These are phyloP conservation scores for Melampsora larici-populina DNA, from an alignment of 1,284 basidiomycete genomes.

Conservation along the genomic window DNA sequence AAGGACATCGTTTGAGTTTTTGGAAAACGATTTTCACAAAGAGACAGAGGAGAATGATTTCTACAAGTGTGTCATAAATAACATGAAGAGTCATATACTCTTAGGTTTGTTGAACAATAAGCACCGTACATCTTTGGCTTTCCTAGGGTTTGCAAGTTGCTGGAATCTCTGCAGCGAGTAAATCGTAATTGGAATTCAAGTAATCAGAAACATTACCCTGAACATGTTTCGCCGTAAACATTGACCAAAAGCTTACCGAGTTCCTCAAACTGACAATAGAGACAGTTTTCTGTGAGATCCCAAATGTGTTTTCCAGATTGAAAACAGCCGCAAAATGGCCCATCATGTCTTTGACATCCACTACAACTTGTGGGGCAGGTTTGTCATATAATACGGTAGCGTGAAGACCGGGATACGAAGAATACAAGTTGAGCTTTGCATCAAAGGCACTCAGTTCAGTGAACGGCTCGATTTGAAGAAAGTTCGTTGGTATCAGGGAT, in stretches of 20 bases:
- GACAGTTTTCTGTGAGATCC: background rate
- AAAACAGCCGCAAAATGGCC: background rate
- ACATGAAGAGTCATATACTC: no score
- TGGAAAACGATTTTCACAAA: no score
- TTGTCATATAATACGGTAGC: background rate
- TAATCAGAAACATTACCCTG: no score
- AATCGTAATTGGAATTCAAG: no score
- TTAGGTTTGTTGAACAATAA: no score
- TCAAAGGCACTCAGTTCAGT: background rate
- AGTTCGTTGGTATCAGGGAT: background rate
- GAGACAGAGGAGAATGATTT: no score
- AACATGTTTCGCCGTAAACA: no score
- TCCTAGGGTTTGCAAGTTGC: no score
- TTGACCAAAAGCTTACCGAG: background rate
- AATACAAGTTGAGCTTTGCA: background rate
- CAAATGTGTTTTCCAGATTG: background rate
- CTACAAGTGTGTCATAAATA: no score
- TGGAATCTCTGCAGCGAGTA: no score
- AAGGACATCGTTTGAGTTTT: no score
- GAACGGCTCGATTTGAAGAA: background rate
- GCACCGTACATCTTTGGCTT: no score
- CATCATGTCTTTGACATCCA: background rate
- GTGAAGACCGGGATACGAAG: background rate
- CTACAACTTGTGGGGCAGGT: background rate
- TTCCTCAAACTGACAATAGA: background rate